Conservation (phyloP, 257 asterid genomes). For the Leonotis leonurus region DNA sequence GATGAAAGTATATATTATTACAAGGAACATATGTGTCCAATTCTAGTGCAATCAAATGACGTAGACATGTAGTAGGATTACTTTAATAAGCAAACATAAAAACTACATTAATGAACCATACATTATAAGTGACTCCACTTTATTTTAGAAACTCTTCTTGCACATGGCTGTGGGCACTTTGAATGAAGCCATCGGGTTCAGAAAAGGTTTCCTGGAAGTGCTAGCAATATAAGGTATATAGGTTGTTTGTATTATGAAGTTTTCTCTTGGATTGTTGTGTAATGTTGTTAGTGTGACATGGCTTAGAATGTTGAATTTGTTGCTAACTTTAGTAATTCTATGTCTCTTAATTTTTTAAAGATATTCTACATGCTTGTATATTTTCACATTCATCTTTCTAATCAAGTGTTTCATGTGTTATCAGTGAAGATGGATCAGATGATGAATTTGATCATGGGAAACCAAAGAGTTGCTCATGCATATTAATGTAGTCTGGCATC, state of each 20-base stretch:
- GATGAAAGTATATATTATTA: neutral
- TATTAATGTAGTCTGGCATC: constrained; percentile 53
- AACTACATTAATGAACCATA: neutral
- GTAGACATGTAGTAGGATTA: neutral
- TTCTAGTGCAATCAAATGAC: neutral
- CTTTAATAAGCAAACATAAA: neutral
- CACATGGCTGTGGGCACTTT: neutral
- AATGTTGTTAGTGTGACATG: neutral
- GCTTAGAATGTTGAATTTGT: neutral
- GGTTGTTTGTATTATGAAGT: neutral
- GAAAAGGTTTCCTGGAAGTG: neutral
- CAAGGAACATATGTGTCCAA: neutral
- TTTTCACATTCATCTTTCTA: constrained; percentile 11
- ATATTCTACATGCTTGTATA: neutral
- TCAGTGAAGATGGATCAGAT: constrained; percentile 79
- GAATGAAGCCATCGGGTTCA: neutral
- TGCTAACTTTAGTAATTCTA: neutral
- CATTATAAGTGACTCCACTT: neutral
- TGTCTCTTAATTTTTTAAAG: neutral
- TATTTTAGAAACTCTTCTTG: neutral
- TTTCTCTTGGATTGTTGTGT: neutral
- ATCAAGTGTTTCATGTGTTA: constrained; percentile 20
- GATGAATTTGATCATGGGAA: constrained; percentile 57
- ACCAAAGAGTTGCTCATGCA: constrained; percentile 67
- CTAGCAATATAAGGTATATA: neutral